Evolutionary conservation across 2,329 filamentous ascomycete genomes (phyloP).

Genomic region (Aspergillus bombycis): DNA sequence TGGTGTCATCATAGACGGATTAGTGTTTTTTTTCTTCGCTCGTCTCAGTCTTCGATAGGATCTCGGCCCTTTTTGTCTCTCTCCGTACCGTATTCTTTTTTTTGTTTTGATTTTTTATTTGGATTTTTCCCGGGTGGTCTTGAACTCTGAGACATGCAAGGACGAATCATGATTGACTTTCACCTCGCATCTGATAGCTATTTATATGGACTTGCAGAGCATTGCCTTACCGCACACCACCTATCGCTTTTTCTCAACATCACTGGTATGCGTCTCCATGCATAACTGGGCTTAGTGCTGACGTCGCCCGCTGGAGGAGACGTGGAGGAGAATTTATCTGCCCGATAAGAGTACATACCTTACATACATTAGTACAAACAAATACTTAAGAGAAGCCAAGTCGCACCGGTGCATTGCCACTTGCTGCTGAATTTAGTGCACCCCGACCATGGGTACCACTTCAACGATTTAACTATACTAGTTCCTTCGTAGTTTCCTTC

Average conservation of each 20-base stretch:
- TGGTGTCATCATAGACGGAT: conserved; percentile 1
- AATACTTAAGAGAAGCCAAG: background rate
- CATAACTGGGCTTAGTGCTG: background rate
- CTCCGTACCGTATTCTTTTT: background rate
- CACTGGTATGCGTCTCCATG: background rate
- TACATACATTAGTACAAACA: background rate
- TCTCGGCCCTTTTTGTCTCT: background rate
- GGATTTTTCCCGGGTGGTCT: background rate
- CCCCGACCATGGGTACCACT: background rate
- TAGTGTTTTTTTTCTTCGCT: background rate
- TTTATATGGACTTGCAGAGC: background rate
- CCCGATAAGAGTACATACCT: background rate
- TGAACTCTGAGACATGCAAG: background rate
- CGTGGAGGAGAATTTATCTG: background rate
- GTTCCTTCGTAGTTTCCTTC: background rate
- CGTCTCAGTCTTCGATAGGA: background rate
- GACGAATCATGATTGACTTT: background rate
- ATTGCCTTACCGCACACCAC: background rate
- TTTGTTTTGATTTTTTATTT: background rate
- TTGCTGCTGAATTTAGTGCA: background rate
- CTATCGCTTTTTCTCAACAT: background rate
- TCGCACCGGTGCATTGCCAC: background rate
- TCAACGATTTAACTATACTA: background rate
- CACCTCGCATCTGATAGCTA: background rate
- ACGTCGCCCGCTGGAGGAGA: background rate